Percentiles rank a stretch among this genome's conserved stretches.
These are phyloP conservation scores for Lachnellula cervina DNA, from an alignment of 2,329 filamentous ascomycete genomes.

Conservation along the genomic window DNA sequence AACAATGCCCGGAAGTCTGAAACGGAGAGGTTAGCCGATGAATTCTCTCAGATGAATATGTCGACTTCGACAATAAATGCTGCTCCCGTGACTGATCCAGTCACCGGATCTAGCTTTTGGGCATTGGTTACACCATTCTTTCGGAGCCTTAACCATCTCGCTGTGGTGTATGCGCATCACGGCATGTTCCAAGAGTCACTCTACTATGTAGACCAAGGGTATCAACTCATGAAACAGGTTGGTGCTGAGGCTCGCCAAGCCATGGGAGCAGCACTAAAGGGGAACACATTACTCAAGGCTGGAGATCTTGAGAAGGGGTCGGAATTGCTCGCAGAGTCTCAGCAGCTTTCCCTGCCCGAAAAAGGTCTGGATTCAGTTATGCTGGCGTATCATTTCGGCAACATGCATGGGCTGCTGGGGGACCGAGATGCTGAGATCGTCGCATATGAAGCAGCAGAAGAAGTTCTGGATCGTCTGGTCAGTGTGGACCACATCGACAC, in stretches of 20 bases:
- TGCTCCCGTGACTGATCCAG: conserved; percentile 26
- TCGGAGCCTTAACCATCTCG: conserved; percentile 66
- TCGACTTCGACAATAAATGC: conserved; percentile 37
- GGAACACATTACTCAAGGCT: conserved; percentile 52
- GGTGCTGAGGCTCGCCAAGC: conserved; percentile 40
- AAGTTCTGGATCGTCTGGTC: conserved; percentile 39
- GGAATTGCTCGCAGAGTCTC: conserved; percentile 49
- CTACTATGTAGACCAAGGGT: conserved; percentile 80
- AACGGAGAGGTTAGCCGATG: conserved; percentile 28
- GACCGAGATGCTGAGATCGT: conserved; percentile 43
- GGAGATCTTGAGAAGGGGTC: conserved; percentile 55
- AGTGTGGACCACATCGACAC: conserved; percentile 33
- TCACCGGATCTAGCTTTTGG: conserved; percentile 71
- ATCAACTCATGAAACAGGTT: conserved; percentile 57
- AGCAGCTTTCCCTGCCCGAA: conserved; percentile 44
- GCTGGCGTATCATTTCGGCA: conserved; percentile 52
- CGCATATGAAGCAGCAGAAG: conserved; percentile 44
- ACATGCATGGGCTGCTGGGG: conserved; percentile 45
- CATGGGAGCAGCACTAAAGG: conserved; percentile 50
- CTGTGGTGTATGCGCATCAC: conserved; percentile 73
- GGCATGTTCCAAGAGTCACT: conserved; percentile 85
- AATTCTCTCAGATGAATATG: conserved; percentile 32
- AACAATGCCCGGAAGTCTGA: conserved; percentile 8
- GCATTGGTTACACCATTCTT: conserved; percentile 69
- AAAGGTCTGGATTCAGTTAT: conserved; percentile 42